Base-by-base conservation (phyloP, 768 basidiomycete species). In the Boletus huronensis region DNA sequence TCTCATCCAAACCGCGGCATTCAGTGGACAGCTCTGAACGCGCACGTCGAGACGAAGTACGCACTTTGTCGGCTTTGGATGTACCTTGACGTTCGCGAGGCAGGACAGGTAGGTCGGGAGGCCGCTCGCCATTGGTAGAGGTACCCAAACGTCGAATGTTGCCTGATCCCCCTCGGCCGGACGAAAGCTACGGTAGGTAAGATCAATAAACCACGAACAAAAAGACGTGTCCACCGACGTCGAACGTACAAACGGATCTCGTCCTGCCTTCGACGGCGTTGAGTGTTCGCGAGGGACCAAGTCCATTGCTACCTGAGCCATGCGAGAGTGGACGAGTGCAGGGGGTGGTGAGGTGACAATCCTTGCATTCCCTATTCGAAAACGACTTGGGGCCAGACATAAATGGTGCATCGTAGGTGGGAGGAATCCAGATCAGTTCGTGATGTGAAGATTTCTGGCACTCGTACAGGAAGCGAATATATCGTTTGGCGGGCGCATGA, bases 121-220 rank as follows among this genome's bases (percentile, higher is more conserved):
- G 14, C 3, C 1, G 38, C 11, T 41, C 40, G 31, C 3, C 11
- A 6, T 41, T 17, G 21, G 6, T n/a, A 9, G 23, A 5, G 13
- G 19, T 23, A 9, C 17, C 11, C 32, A 19, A 10, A 21, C 42
- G 57, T 25, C 61, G 63, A 25, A 63, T 56, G 42, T 61, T 61
- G 1, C 67, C 61, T 10, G 58, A 67, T 2, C 63, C 67, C 0
- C 67, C 64, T 38, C 64, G 54, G 6, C 67, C 67, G 2, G 59
- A 61, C 16, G 63, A 58, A 23, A 39, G 21, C 67, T 68, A 46
- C 32, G 7, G 39, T 8, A 16, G 0, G 36, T 10, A 47, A 17
- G 17, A 45, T 61, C 25, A 57, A 28, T 40, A n/a, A 44, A 3
- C 10, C 8, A 26, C 38, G 14, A n/a, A 14, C 17, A 17, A 16